phyloP scores from a whole-genome alignment of 768 basidiomycete species.

The Pholiota conissans region DNA sequence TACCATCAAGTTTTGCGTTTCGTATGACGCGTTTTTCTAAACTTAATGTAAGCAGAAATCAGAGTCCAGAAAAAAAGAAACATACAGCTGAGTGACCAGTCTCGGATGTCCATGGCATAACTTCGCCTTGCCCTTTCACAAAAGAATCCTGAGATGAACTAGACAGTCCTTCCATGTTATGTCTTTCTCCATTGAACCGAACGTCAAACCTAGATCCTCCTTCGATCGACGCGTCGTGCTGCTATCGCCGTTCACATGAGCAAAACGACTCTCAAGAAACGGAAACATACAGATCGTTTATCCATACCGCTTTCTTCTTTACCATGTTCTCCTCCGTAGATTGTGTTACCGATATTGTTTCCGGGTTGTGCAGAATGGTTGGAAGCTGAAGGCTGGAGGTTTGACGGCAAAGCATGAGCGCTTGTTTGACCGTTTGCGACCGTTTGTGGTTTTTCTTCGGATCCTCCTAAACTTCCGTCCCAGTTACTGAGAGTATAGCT shows the following conservation, averaged over 20 bases:
- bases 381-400: neutral
- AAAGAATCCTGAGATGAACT: neutral
- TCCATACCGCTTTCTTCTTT: neutral
- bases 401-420: neutral
- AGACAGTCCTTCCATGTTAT: neutral
- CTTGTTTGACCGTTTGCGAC: neutral
- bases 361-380: neutral
- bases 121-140: neutral
- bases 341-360: neutral
- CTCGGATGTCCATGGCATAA: neutral
- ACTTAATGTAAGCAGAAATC: neutral
- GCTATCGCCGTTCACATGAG: neutral
- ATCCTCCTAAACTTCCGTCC: constrained; percentile 15
- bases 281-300: neutral
- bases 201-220: neutral
- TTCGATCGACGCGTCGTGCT: neutral
- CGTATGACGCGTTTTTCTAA: neutral
- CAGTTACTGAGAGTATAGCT: constrained; percentile 24
- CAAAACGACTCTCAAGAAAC: neutral
- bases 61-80: neutral
- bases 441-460: constrained; percentile 1
- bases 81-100: neutral
- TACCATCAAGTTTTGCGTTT: neutral
- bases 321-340: neutral
- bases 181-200: neutral